Conservation (phyloP, 1,139 yeast genomes). For the Yamadazyma buinensis region DNA sequence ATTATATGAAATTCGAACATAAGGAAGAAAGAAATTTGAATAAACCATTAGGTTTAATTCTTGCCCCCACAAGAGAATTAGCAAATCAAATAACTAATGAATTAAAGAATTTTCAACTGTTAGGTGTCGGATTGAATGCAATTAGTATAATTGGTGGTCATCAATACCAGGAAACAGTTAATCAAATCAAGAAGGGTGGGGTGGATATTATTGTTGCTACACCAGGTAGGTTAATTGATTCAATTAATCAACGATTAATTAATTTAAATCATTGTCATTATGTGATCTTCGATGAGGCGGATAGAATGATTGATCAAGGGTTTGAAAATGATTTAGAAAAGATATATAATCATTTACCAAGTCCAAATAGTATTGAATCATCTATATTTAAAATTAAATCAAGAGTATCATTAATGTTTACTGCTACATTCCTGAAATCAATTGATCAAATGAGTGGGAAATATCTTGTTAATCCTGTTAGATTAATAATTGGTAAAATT, state of each 20-base stretch:
- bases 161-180: conserved; percentile 69
- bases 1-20: conserved; percentile 34
- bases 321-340: conserved; percentile 75
- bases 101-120: conserved; percentile 45
- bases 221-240: conserved; percentile 85
- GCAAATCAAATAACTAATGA: conserved; percentile 81
- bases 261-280: conserved; percentile 61
- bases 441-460: conserved; percentile 63
- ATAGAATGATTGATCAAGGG: conserved; percentile 92
- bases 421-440: conserved; percentile 84
- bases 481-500: conserved; percentile 61
- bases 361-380: conserved; percentile 14
- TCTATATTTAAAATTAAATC: conserved; percentile 26
- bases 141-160: conserved; percentile 89
- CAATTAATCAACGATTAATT: conserved; percentile 63
- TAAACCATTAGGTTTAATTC: conserved; percentile 54
- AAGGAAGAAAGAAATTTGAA: conserved; percentile 26
- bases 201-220: conserved; percentile 88
- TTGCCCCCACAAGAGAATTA: conserved; percentile 93
- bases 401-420: conserved; percentile 73
- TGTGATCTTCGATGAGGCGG: conserved; percentile 88
- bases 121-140: conserved; percentile 39
- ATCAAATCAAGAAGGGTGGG: conserved; percentile 63
- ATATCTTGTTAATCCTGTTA: conserved; percentile 60
- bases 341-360: conserved; percentile 50